phyloP scores from a whole-genome alignment of 2,329 filamentous ascomycete genomes.

The Botrytis porri region DNA sequence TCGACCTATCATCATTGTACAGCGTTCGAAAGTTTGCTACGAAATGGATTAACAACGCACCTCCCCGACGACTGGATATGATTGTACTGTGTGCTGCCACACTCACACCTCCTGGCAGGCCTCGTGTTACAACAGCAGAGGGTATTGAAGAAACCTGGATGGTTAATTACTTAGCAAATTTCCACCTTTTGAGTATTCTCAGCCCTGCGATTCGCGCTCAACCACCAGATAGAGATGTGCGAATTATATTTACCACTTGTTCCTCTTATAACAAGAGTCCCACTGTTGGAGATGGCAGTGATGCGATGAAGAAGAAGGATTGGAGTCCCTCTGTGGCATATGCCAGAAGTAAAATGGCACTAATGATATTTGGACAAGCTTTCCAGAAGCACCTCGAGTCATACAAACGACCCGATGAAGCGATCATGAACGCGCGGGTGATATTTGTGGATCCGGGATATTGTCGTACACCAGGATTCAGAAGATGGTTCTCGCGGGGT shows the following conservation, averaged over 20 bases:
- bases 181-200: slow-evolving; percentile 88
- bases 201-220: slow-evolving; percentile 88
- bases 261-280: slow-evolving; percentile 81
- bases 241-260: slow-evolving; percentile 83
- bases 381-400: slow-evolving; percentile 89
- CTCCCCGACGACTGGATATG: slow-evolving; percentile 85
- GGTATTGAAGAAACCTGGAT: slow-evolving; percentile 89
- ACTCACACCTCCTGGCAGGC: slow-evolving; percentile 64
- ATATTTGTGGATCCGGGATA: slow-evolving; percentile 85
- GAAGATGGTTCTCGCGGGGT: slow-evolving; percentile 82
- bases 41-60: slow-evolving; percentile 95
- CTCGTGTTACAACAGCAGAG: slow-evolving; percentile 63
- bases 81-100: slow-evolving; percentile 83
- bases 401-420: slow-evolving; percentile 78
- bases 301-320: slow-evolving; percentile 44
- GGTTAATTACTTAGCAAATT: slow-evolving; percentile 93
- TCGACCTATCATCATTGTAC: slow-evolving; percentile 83
- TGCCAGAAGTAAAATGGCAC: slow-evolving; percentile 68
- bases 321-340: slow-evolving; percentile 59
- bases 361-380: slow-evolving; percentile 84
- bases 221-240: slow-evolving; percentile 88
- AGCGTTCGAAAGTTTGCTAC: slow-evolving; percentile 92
- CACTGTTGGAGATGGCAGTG: slow-evolving; percentile 54
- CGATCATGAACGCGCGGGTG: slow-evolving; percentile 79
- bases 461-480: slow-evolving; percentile 79